Evolutionary conservation across 139 green algal species (phyloP), one percentile per base, ranked within the genome.

Genomic region (Picochlorum sp.): DNA sequence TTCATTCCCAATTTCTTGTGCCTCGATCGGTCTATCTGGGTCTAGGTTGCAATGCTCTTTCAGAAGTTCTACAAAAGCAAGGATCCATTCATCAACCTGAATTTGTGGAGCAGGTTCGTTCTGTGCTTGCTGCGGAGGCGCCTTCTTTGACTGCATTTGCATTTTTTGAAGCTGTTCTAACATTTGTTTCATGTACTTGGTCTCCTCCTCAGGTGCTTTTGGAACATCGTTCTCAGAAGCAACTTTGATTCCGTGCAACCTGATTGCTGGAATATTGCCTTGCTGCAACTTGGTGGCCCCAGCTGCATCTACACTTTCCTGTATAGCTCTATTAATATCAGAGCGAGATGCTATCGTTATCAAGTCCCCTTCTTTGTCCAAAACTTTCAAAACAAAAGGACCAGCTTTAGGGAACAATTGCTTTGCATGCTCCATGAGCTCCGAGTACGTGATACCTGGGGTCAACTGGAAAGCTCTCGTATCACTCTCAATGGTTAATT

Each of bases 61-160:
- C 76, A 96, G 91, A 16, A 95, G 69, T 50, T 88, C 74, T 4
- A 85, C 84, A 82, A 97, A 96, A 26, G 91, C 79, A 32, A 96
- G 51, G 63, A 97, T 81, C 89, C 89, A 97, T 65, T 90, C 83
- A 68, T 96, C 90, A 14, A 96, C 71, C 61, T 68, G 68, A 34
- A 86, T 69, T 58, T 62, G 54, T 62, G 61, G 18, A 18, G 44
- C 30, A 21, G 26, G 13, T 62, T 82, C 69, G 41, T 65, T 72
- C 16, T 56, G 37, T 23, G 47, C 56, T 24, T 54, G 26, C 34
- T 69, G 58, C 28, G 47, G 56, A 49, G 41, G 26, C 58, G 51
- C 56, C 61, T 74, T 45, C 34, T 67, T 56, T 37, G 66, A 21
- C 26, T 21, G 15, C 41, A 69, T 52, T 41, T 71, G 49, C 30